Base-by-base conservation (phyloP, 345 rosid species). In the Cochlearia excelsa region DNA sequence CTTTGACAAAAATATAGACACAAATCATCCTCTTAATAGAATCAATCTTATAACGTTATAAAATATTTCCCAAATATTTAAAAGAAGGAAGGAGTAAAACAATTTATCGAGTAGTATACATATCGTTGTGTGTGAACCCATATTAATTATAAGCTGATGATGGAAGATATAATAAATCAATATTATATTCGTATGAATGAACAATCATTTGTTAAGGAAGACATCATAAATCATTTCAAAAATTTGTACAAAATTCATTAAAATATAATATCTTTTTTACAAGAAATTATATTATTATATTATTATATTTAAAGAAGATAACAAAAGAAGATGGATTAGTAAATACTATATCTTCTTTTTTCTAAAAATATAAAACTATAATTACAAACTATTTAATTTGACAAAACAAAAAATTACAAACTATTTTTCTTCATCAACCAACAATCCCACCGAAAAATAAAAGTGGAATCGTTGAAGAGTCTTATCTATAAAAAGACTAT, bases 391-490 rank as follows among this genome's bases (percentile, higher is more conserved):
- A 61, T 57, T 54, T 40, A 16, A 16, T 16, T 16, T 16, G 23
- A 16, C 23, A 16, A 16, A 16, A 16, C 23, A 16, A 16, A 16
- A 16, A 16, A 16, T 16, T 78, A 74, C 78, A 78, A 63, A 74
- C 75, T 78, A 61, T 57, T 54, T 40, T 63, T 63, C 31, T 71
- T 51, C 44, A 54, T 55, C 52, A 54, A 64, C 70, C 60, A 70
- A 75, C 79, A 74, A 77, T 64, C 85, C 94, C 95, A 77, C 77
- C 80, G 80, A 82, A 84, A 85, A 89, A 74, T 61, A 16, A 74
- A 80, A 72, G 84, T 81, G 84, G 72, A 54, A 63, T 77, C 71
- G 66, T 59, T 73, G 67, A 65, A 42, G 62, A 54, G 72, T 65
- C 71, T 59, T 49, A 63, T 45, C 65, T 57, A 70, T 63, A 51